phyloP scores from a whole-genome alignment of 441 rosid species.

The Erysimum cheiri region DNA sequence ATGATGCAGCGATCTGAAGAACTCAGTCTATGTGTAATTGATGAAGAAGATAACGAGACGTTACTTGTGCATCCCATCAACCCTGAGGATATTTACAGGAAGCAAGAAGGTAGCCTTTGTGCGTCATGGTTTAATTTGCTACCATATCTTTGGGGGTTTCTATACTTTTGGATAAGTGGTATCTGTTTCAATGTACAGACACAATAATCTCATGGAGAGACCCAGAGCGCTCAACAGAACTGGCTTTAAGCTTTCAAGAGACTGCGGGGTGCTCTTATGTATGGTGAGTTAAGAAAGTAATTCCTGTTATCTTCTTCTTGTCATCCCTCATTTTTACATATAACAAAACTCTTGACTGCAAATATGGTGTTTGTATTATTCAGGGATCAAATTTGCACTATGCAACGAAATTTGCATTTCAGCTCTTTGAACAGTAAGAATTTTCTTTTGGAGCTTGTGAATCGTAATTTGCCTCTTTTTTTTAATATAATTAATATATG shows the following conservation, averaged over 20 bases:
- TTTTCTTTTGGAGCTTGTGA: constrained; percentile 23
- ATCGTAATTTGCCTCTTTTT: constrained; percentile 4
- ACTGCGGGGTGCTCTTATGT: constrained; percentile 92
- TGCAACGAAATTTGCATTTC: constrained; percentile 88
- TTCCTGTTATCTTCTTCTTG: constrained; percentile 26
- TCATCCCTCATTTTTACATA: constrained; percentile 15
- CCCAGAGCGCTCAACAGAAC: constrained; percentile 83
- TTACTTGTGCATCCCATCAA: constrained; percentile 90
- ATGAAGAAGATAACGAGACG: constrained; percentile 93
- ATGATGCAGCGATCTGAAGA: constrained; percentile 87
- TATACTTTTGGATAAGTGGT: constrained; percentile 14
- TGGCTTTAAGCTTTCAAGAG: constrained; percentile 99
- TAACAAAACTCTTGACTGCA: constrained; percentile 26
- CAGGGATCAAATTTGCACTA: constrained; percentile 92
- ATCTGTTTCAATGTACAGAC: constrained; percentile 56
- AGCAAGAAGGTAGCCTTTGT: constrained; percentile 88
- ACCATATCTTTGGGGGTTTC: constrained; percentile 4
- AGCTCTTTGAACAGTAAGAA: constrained; percentile 83
- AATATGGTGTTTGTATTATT: constrained; percentile 36
- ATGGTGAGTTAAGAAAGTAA: constrained; percentile 59
- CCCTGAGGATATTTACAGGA: constrained; percentile 89
- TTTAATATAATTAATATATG: constrained; percentile 9
- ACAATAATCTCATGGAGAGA: constrained; percentile 99
- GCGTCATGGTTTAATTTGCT: constrained; percentile 14
- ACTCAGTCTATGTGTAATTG: constrained; percentile 79